Conservation (phyloP, 2,329 filamentous ascomycete genomes). For the Alternaria burnsii region DNA sequence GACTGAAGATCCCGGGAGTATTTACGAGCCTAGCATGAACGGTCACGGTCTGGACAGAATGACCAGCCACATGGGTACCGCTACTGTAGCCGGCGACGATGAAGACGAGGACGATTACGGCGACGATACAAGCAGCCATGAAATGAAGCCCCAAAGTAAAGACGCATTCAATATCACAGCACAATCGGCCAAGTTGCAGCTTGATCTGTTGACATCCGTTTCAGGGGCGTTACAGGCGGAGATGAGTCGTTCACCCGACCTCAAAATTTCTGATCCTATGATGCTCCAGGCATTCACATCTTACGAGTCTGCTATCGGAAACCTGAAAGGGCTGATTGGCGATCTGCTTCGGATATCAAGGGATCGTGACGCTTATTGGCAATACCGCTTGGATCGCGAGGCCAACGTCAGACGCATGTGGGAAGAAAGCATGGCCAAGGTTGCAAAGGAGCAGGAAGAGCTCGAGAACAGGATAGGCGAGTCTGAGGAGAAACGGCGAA, state of each 20-base stretch:
- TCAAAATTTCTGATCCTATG: constrained; percentile 78
- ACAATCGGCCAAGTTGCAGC: constrained; percentile 89
- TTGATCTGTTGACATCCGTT: constrained; percentile 88
- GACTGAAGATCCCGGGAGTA: constrained; percentile 65
- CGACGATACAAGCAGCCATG: constrained; percentile 81
- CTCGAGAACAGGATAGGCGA: constrained; percentile 88
- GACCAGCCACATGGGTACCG: constrained; percentile 59
- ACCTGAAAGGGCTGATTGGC: constrained; percentile 82
- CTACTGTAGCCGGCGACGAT: constrained; percentile 65
- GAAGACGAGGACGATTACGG: constrained; percentile 76
- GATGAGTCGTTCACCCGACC: constrained; percentile 71
- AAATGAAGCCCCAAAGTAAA: constrained; percentile 77
- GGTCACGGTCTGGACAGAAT: constrained; percentile 63
- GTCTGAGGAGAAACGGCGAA: constrained; percentile 86
- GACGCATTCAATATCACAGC: constrained; percentile 98
- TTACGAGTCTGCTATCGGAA: constrained; percentile 89
- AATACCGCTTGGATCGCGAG: constrained; percentile 91
- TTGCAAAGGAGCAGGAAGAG: constrained; percentile 93
- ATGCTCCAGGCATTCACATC: constrained; percentile 80
- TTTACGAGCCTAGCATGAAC: constrained; percentile 65
- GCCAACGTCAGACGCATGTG: constrained; percentile 92
- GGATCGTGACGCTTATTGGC: constrained; percentile 96
- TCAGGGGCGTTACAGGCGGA: constrained; percentile 82
- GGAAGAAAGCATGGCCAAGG: constrained; percentile 96
- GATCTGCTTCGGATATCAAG: constrained; percentile 91